Conservation (phyloP, 345 rosid species). For the Eucalyptus lansdowneana region DNA sequence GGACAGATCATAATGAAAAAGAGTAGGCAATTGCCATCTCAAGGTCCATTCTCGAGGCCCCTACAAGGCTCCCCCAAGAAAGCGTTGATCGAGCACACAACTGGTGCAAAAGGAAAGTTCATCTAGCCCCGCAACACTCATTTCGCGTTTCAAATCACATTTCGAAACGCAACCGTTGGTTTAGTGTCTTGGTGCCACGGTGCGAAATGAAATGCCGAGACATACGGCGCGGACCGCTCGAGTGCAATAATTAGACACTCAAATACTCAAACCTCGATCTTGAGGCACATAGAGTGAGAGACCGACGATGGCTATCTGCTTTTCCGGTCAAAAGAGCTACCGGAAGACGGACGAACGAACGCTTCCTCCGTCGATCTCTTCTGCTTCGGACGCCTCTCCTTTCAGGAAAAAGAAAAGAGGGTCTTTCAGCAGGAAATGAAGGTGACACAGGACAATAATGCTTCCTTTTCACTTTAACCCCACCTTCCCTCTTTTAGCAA, state of each 20-base stretch:
- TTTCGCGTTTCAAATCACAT: background rate
- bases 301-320: background rate
- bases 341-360: background rate
- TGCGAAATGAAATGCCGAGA: background rate
- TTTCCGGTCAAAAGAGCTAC: background rate
- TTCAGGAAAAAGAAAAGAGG: background rate
- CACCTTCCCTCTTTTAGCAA: background rate
- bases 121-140: background rate
- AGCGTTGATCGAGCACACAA: background rate
- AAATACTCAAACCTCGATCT: background rate
- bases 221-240: background rate
- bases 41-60: background rate
- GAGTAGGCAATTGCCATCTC: background rate
- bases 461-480: background rate
- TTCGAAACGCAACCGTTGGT: background rate
- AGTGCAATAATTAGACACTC: background rate
- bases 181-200: background rate
- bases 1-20: background rate
- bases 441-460: background rate
- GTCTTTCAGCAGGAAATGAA: background rate
- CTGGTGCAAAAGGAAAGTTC: background rate
- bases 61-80: background rate
- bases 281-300: background rate
- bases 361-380: background rate
- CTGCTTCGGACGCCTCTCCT: background rate